A percentile compares a stretch with the other conserved stretches of the same genome.
Evolutionary conservation across 495 filamentous ascomycete species (phyloP).

Genomic region (Penicillium malachiteum): DNA sequence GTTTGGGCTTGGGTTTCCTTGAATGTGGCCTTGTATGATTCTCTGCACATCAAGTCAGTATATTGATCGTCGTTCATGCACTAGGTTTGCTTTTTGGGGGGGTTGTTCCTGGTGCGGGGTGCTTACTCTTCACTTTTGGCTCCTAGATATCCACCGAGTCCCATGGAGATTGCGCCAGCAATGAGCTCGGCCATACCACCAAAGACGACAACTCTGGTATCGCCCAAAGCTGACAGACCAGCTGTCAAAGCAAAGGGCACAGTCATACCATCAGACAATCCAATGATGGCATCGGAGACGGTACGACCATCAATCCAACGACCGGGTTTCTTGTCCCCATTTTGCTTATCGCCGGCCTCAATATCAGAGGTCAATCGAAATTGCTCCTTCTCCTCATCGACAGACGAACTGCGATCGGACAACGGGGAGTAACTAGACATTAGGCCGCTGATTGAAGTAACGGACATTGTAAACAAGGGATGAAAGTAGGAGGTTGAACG

Average conservation of each 20-base stretch:
- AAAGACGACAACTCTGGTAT: conserved; percentile 57
- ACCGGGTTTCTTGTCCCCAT: conserved; percentile 7
- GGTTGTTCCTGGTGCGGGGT: background rate
- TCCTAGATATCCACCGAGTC: conserved; percentile 61
- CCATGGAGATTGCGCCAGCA: conserved; percentile 60
- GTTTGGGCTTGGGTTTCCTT: conserved; percentile 45
- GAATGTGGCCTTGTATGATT: conserved; percentile 53
- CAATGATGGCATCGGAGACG: conserved; percentile 61
- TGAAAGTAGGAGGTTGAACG: background rate
- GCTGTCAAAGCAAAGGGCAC: conserved; percentile 61
- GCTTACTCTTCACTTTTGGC: conserved; percentile 66
- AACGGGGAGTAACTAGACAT: conserved; percentile 41
- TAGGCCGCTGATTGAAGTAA: conserved; percentile 35
- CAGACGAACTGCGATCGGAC: conserved; percentile 27
- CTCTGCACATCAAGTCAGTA: conserved; percentile 27
- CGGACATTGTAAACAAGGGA: conserved; percentile 30
- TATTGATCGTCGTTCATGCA: too few relatives aligned
- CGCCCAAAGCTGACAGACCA: conserved; percentile 52
- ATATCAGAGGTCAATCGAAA: conserved; percentile 20
- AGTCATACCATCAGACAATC: conserved; percentile 59
- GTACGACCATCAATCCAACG: conserved; percentile 47
- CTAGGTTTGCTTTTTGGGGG: background rate
- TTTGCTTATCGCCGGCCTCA: conserved; percentile 21
- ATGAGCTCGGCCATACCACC: conserved; percentile 59
- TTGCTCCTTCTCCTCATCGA: conserved; percentile 40